A percentile compares a stretch with the other conserved stretches of the same genome.
Evolutionary conservation across 2,329 filamentous ascomycete species (phyloP).

Genomic region (Pyrenochaeta sp.): DNA sequence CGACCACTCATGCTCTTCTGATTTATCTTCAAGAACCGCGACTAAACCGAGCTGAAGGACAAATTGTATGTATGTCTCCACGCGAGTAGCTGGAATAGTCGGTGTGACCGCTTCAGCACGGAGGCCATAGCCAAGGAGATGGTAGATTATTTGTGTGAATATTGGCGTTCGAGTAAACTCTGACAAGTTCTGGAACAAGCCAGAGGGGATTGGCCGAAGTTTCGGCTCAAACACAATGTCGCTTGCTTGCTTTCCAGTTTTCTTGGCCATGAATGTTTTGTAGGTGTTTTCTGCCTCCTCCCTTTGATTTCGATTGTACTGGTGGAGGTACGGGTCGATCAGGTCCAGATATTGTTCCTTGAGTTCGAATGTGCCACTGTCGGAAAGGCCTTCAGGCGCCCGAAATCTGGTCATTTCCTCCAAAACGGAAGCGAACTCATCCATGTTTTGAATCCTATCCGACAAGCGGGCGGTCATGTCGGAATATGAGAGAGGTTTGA

Average conservation of each 20-base stretch:
- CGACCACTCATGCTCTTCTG: conserved; percentile 51
- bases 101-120: conserved; percentile 73
- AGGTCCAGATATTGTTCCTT: conserved; percentile 85
- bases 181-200: conserved; percentile 78
- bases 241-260: conserved; percentile 78
- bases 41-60: conserved; percentile 87
- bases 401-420: conserved; percentile 90
- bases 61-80: conserved; percentile 92
- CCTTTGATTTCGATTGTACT: conserved; percentile 95
- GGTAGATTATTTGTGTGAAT: conserved; percentile 90
- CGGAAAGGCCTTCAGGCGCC: conserved; percentile 86
- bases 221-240: conserved; percentile 94
- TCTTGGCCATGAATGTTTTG: conserved; percentile 85
- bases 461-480: conserved; percentile 86
- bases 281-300: conserved; percentile 94
- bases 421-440: conserved; percentile 84
- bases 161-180: conserved; percentile 82
- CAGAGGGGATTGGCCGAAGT: conserved; percentile 75
- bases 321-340: conserved; percentile 93
- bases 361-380: conserved; percentile 93
- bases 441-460: conserved; percentile 87
- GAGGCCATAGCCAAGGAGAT: conserved; percentile 82
- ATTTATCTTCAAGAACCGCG: conserved; percentile 82
- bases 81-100: conserved; percentile 77
- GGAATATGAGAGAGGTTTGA: conserved; percentile 94